phyloP scores from a whole-genome alignment of 1,284 basidiomycete genomes.

The Melampsora americana region DNA sequence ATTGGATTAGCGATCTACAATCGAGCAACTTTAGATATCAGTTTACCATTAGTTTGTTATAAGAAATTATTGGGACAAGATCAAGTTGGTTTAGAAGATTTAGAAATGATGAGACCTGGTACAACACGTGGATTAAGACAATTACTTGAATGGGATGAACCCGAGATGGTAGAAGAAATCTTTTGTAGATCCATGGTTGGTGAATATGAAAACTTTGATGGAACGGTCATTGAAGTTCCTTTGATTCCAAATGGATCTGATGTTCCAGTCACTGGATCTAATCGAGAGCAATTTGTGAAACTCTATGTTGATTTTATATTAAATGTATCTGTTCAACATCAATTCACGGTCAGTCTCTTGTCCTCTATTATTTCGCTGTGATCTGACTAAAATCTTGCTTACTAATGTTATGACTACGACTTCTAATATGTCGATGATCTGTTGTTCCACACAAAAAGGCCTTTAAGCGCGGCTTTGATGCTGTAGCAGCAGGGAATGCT shows the following conservation, averaged over 20 bases:
- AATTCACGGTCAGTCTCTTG: constrained; percentile 4
- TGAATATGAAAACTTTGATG: constrained; percentile 48
- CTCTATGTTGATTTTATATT: constrained; percentile 26
- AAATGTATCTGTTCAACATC: constrained; percentile 22
- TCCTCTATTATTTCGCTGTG: neutral
- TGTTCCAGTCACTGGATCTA: constrained; percentile 46
- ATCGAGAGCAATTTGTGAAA: constrained; percentile 46
- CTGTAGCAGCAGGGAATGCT: constrained; percentile 49
- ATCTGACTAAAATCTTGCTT: constrained; percentile 45
- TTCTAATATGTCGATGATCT: constrained; percentile 23
- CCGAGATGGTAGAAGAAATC: constrained; percentile 47
- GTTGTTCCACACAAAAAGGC: constrained; percentile 28
- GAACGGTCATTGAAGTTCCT: constrained; percentile 47
- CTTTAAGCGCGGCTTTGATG: constrained; percentile 49
- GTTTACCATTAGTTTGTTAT: constrained; percentile 49
- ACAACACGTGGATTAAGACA: constrained; percentile 47
- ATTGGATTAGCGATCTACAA: constrained; percentile 50
- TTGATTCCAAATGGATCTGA: constrained; percentile 47
- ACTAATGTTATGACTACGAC: constrained; percentile 34
- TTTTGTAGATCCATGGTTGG: constrained; percentile 49
- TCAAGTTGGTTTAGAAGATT: constrained; percentile 46
- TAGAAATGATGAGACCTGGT: constrained; percentile 46
- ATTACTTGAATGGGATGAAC: constrained; percentile 45
- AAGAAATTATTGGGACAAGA: constrained; percentile 48
- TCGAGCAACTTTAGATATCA: constrained; percentile 48